A percentile compares a stretch with the other conserved stretches of the same genome.
Conservation (phyloP, 352 stramenopile species). For the Pythium aphanidermatum region DNA sequence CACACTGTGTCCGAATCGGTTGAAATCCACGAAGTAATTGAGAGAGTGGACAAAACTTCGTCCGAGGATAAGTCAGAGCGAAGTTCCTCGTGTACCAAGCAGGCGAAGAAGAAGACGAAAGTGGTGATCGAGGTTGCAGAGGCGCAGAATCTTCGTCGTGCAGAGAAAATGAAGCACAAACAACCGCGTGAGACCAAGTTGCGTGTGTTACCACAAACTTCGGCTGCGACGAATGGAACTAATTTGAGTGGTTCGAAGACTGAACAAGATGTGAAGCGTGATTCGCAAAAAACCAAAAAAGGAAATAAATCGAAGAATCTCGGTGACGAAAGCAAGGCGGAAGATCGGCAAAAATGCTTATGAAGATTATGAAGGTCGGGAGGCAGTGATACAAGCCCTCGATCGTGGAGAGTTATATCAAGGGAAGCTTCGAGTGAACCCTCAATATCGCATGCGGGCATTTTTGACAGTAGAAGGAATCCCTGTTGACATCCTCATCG, state of each 20-base stretch:
- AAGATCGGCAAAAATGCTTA: slow-evolving; percentile 8
- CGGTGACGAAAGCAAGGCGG: background rate
- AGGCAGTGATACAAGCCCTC: slow-evolving; percentile 13
- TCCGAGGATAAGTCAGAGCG: background rate
- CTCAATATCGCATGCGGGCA: slow-evolving; percentile 58
- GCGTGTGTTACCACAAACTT: too few species aligned
- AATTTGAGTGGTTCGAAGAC: too few species aligned
- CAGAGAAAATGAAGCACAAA: too few species aligned
- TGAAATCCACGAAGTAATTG: background rate
- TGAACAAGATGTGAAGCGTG: too few species aligned
- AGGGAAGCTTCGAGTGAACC: slow-evolving; percentile 74
- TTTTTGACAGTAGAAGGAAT: slow-evolving; percentile 78
- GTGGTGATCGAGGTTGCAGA: too few species aligned
- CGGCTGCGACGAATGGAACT: too few species aligned
- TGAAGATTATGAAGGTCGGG: slow-evolving; percentile 11
- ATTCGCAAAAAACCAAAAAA: too few species aligned
- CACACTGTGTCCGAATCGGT: background rate
- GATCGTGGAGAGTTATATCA: slow-evolving; percentile 28
- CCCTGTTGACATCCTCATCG: slow-evolving; percentile 63
- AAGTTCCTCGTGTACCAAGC: too few species aligned
- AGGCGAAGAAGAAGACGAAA: background rate
- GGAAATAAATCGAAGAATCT: background rate
- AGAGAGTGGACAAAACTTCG: background rate
- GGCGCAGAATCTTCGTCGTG: too few species aligned
- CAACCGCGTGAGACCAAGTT: too few species aligned